Conservation (phyloP, 495 filamentous ascomycete genomes). For the Margaritispora aquatica region DNA sequence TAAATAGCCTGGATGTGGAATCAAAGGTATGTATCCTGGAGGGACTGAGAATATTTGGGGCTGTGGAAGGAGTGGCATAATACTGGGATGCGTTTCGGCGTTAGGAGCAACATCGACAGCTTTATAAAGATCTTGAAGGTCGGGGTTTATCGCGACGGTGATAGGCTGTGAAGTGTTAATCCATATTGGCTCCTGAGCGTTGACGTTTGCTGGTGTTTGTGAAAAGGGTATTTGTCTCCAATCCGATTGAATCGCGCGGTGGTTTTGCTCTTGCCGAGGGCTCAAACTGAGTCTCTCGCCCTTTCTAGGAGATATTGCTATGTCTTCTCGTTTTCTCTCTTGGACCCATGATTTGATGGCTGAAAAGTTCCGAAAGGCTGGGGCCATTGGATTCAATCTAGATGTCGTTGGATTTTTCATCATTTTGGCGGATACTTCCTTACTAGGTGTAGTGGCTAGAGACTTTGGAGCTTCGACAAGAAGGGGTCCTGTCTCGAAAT, state of each 20-base stretch:
- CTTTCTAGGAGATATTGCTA: neutral
- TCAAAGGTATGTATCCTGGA: neutral
- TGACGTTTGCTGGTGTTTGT: neutral
- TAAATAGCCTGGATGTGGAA: neutral
- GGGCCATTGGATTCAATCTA: slow-evolving; percentile 12
- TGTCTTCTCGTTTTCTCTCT: neutral
- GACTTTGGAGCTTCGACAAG: neutral
- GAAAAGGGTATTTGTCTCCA: neutral
- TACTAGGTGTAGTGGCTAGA: neutral
- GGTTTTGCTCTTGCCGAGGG: neutral
- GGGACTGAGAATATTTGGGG: neutral
- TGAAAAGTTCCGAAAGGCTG: slow-evolving; percentile 7
- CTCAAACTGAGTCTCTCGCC: neutral
- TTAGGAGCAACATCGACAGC: neutral
- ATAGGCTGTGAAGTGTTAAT: neutral
- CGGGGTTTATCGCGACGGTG: neutral
- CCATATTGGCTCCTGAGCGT: neutral
- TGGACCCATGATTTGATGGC: neutral
- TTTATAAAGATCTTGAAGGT: neutral
- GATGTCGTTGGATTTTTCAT: neutral
- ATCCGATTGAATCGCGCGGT: neutral
- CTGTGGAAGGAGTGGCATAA: neutral
- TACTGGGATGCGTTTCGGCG: neutral
- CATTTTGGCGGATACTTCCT: neutral
- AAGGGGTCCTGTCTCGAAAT: neutral